Conservation (phyloP, 768 basidiomycete genomes). For the Leccinum barrowsii region DNA sequence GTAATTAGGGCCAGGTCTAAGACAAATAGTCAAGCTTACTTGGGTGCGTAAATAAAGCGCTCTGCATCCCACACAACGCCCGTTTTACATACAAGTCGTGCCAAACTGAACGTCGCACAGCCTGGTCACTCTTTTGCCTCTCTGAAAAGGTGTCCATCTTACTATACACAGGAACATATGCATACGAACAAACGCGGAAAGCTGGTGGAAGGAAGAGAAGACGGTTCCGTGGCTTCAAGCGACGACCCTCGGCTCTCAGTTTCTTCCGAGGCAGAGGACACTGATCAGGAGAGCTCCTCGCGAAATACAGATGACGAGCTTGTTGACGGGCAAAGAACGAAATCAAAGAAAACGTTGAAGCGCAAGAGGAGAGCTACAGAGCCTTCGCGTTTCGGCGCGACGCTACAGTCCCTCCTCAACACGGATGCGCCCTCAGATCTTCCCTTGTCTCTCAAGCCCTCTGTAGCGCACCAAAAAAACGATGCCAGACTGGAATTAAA, state of each 20-base stretch:
- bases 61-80: background rate
- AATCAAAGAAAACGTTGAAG: slow-evolving; percentile 79
- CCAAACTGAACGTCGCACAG: background rate
- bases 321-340: slow-evolving; percentile 46
- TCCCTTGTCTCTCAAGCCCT: slow-evolving; percentile 79
- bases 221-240: slow-evolving; percentile 1
- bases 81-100: background rate
- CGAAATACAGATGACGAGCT: slow-evolving; percentile 66
- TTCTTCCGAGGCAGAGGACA: slow-evolving; percentile 12
- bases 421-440: slow-evolving; percentile 67
- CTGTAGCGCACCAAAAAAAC: slow-evolving; percentile 61
- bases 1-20: slow-evolving; percentile 1
- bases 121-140: background rate
- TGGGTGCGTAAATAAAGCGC: background rate
- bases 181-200: slow-evolving; percentile 53
- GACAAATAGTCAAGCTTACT: background rate
- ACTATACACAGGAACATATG: slow-evolving; percentile 34
- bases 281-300: slow-evolving; percentile 24
- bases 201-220: slow-evolving; percentile 28
- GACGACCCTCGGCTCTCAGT: slow-evolving; percentile 6
- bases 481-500: slow-evolving; percentile 72
- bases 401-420: slow-evolving; percentile 66
- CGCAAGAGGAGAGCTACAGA: slow-evolving; percentile 80
- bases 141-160: background rate
- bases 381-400: slow-evolving; percentile 68